Evolutionary conservation across 352 stramenopile species (phyloP).

Genomic region (Phytophthora kernoviae): DNA sequence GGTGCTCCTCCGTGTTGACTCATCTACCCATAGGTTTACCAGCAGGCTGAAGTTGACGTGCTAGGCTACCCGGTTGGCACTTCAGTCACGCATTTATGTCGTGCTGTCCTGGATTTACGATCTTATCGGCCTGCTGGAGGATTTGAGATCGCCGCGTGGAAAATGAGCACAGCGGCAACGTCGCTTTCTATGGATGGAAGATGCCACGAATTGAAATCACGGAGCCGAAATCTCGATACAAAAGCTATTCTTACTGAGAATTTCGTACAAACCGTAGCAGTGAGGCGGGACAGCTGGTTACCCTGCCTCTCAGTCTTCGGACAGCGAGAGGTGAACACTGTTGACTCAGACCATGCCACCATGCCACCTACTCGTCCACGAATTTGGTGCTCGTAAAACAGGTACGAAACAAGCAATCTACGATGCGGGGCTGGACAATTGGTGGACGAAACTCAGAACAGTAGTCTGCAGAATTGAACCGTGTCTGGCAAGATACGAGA

Average conservation of each 20-base stretch:
- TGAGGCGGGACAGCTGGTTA: not conserved
- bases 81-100: not conserved
- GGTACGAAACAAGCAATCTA: not conserved
- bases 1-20: not conserved
- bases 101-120: conserved; percentile 17
- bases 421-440: not conserved
- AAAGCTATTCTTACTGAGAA: no score
- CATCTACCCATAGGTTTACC: not conserved
- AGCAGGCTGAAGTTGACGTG: not conserved
- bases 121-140: conserved; percentile 22
- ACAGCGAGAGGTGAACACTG: not conserved
- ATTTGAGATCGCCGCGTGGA: conserved; percentile 4
- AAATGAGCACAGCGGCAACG: not conserved
- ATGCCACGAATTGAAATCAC: no score
- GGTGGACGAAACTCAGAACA: not conserved
- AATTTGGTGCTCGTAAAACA: not conserved
- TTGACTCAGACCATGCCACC: not conserved
- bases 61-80: not conserved
- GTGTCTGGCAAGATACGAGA: no score
- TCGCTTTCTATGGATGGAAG: no score
- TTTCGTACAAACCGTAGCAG: not conserved
- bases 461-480: no score
- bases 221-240: no score
- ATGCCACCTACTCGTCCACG: no score
- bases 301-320: not conserved